Conservation (phyloP, 169 alveolate species). For the Cryptosporidium felis region DNA sequence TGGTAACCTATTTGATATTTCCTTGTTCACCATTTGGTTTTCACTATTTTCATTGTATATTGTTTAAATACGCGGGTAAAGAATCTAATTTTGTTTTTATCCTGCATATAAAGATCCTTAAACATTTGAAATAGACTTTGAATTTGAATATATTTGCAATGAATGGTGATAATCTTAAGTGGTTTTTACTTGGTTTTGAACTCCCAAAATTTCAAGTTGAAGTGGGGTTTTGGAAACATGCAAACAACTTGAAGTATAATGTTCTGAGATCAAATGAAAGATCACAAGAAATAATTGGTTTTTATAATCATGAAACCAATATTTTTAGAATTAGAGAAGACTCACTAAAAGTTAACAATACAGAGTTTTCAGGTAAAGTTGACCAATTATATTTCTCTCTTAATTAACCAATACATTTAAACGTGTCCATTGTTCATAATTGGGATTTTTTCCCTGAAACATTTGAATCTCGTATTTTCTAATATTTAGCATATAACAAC, state of each 20-base stretch:
- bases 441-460: not conserved
- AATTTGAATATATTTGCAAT: no score
- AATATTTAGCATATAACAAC: not conserved
- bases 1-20: no score
- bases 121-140: no score
- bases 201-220: slow-evolving; percentile 37
- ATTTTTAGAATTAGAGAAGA: slow-evolving; percentile 30
- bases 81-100: no score
- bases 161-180: no score
- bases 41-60: no score
- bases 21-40: no score
- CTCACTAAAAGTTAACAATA: not conserved
- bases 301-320: slow-evolving; percentile 30
- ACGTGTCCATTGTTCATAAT: no score
- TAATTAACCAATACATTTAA: no score
- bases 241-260: slow-evolving; percentile 7
- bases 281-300: slow-evolving; percentile 16
- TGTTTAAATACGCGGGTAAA: no score
- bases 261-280: slow-evolving; percentile 8
- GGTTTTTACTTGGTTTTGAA: not conserved
- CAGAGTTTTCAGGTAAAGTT: slow-evolving; percentile 6
- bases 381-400: no score
- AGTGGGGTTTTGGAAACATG: slow-evolving; percentile 46
- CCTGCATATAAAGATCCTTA: no score
- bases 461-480: not conserved